Conservation (phyloP, 78 protist genomes). For the Dictyostelium purpureum region DNA sequence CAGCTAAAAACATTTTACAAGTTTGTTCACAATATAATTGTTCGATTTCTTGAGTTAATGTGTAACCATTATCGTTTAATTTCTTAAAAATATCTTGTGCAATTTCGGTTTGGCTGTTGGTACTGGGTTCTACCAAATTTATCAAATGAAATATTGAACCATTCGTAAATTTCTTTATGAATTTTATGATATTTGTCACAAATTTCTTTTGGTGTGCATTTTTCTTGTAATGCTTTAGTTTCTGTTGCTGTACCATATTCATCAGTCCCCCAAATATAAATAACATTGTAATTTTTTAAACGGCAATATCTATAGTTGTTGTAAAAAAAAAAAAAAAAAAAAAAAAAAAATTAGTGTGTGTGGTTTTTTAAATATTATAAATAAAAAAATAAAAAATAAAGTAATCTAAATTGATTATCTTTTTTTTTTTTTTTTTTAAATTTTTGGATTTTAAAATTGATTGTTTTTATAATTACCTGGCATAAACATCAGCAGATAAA, state of each 20-base stretch:
- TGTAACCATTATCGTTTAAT: slow-evolving; percentile 40
- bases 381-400: not conserved
- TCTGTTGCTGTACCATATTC: slow-evolving; percentile 95
- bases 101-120: slow-evolving; percentile 87
- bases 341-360: not conserved
- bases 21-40: slow-evolving; percentile 78
- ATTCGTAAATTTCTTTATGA: slow-evolving; percentile 86
- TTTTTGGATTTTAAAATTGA: not conserved
- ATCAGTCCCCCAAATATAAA: slow-evolving; percentile 95
- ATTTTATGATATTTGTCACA: slow-evolving; percentile 89
- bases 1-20: slow-evolving; percentile 88
- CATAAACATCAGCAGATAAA: slow-evolving; percentile 90
- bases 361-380: not conserved
- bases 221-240: slow-evolving; percentile 87
- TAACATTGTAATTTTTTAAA: slow-evolving; percentile 81
- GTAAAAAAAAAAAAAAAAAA: not conserved
- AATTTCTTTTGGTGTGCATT: slow-evolving; percentile 85
- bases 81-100: slow-evolving; percentile 90
- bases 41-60: slow-evolving; percentile 27
- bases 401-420: not conserved
- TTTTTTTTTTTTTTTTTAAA: not conserved
- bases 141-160: slow-evolving; percentile 93
- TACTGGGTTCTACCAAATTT: slow-evolving; percentile 92
- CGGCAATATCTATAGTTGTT: slow-evolving; percentile 74
- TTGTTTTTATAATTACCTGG: slow-evolving; percentile 38